Evolutionary conservation across 192 early-diverging fungal species (phyloP).

Genomic region (Ambispora gerdemannii): DNA sequence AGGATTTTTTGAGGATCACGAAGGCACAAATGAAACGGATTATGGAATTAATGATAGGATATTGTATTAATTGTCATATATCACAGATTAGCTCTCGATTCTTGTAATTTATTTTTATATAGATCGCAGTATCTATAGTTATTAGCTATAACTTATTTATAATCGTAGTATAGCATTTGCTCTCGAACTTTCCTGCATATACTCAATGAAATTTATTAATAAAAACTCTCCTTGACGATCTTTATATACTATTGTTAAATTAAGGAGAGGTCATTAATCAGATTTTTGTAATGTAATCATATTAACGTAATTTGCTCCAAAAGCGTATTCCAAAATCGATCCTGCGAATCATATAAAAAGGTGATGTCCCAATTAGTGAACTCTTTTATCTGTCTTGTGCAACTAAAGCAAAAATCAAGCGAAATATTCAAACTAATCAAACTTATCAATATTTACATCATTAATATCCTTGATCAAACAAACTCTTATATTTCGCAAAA

Average conservation of each 20-base stretch:
- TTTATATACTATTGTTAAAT: background rate
- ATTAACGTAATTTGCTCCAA: conserved; percentile 7
- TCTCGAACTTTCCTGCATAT: too few species aligned
- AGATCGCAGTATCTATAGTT: conserved; percentile 1
- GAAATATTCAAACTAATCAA: too few species aligned
- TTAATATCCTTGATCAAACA: too few species aligned
- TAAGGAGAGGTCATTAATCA: conserved; percentile 4
- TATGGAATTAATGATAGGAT: background rate
- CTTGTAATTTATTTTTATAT: background rate
- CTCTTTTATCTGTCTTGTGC: background rate
- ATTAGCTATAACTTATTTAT: too few species aligned
- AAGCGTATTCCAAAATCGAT: background rate
- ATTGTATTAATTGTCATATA: background rate
- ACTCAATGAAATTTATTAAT: too few species aligned
- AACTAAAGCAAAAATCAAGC: too few species aligned
- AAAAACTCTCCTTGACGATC: conserved; percentile 7
- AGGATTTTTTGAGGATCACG: conserved; percentile 11
- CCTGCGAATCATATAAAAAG: conserved; percentile 10
- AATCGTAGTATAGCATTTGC: too few species aligned
- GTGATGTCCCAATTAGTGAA: background rate
- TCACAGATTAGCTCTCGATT: background rate
- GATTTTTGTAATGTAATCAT: conserved; percentile 13
- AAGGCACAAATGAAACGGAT: conserved; percentile 4
- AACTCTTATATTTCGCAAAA: conserved; percentile 5
- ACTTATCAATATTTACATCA: too few species aligned